phyloP scores from a whole-genome alignment of 2,329 filamentous ascomycete species.

The Mycosphaerella sp. region DNA sequence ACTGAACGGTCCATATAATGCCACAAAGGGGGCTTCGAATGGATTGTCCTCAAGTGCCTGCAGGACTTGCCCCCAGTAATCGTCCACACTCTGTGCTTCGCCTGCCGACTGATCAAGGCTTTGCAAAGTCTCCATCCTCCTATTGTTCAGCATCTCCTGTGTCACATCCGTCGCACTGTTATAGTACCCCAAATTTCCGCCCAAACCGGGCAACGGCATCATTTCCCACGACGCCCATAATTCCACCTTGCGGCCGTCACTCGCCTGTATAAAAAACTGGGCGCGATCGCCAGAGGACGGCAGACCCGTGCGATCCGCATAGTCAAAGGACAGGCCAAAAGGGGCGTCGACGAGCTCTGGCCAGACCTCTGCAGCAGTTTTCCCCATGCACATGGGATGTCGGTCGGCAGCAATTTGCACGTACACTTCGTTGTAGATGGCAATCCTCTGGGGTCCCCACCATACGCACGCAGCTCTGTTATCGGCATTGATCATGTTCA shows the following conservation, averaged over 20 bases:
- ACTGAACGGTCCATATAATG: conserved; percentile 8
- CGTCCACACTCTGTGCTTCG: not conserved
- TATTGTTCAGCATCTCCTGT: conserved; percentile 11
- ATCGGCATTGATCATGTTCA: conserved; percentile 20
- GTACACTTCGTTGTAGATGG: conserved; percentile 37
- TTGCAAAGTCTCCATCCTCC: conserved; percentile 15
- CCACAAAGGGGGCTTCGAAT: conserved; percentile 17
- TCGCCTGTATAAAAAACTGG: conserved; percentile 12
- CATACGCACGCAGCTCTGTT: conserved; percentile 17
- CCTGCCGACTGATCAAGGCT: conserved; percentile 7
- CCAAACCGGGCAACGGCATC: conserved; percentile 7
- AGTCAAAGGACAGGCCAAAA: conserved; percentile 5
- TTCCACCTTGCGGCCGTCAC: conserved; percentile 16
- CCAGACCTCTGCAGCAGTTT: conserved; percentile 18
- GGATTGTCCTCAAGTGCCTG: conserved; percentile 9
- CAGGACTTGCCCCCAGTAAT: conserved; percentile 10
- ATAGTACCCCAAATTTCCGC: conserved; percentile 12
- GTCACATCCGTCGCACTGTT: conserved; percentile 14
- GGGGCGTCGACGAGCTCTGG: conserved; percentile 12
- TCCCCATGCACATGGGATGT: conserved; percentile 21
- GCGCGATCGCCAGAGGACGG: conserved; percentile 12
- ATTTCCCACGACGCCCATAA: conserved; percentile 12
- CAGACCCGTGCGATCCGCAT: conserved; percentile 11
- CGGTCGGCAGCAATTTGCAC: conserved; percentile 30
- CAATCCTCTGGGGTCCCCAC: conserved; percentile 29